Base-by-base conservation (phyloP, 345 rosid genomes). In the Lumnitzera littorea region DNA sequence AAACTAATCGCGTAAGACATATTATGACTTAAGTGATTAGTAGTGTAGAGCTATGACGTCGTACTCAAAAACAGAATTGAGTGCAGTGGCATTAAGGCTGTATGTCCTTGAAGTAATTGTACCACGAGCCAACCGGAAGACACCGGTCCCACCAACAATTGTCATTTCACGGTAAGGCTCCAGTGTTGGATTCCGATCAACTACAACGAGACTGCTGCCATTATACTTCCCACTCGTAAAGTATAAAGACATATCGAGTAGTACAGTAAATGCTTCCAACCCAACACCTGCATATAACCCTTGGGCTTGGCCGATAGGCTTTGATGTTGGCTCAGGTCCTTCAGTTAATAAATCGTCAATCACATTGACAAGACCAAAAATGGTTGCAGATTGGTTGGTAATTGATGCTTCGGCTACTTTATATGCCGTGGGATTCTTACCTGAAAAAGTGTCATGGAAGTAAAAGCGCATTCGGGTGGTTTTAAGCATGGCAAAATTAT, bases 261-360 rank as follows among this genome's bases (percentile, higher is more conserved):
- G 12, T 17, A 67, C 49, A 1, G n/a, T 15, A 0, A 55, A 0
- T 7, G 16, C 17, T 2, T 36, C 52, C 51, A 29, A 60, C 3
- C 27, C 49, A 11, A 51, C 53, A 13, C 50, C 59, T 0, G 61
- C 65, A 12, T 60, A 60, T 13, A 67, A 15, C 3, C 71, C 71
- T 12, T 67, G 71, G 13, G 65, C 71, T 3, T 65, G 55, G 3
- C 71, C 71, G 11, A 67, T 25, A 24, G 29, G 53, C 5, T 55
- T 67, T 13, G 71, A 60, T 14, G 17, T 55, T 2, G 65, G 65
- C 8, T 60, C 65, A 2, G 65, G 65, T 12, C 61, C 61, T 12
- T 55, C 67, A 0, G 61, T 64, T 4, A 64, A 14, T 10, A 31
- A 61, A 53, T 64, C 61, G 13, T 64, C 67, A 2, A 64, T 49